Evolutionary conservation across 2,329 filamentous ascomycete species (phyloP).

Genomic region (Claviceps maximensis): DNA sequence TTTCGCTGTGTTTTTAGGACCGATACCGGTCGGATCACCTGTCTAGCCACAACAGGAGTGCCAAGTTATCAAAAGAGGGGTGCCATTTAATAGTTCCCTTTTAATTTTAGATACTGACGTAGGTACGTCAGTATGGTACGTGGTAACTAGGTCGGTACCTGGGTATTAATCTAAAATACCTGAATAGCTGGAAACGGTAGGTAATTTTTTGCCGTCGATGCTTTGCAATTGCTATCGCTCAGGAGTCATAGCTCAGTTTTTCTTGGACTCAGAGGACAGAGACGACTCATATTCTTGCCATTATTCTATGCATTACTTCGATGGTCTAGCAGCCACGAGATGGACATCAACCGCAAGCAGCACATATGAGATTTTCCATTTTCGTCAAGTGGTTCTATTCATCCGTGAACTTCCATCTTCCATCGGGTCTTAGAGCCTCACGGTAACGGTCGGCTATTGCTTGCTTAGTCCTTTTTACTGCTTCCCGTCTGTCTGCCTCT

Average conservation of each 20-base stretch:
- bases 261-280: background rate
- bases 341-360: background rate
- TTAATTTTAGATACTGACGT: background rate
- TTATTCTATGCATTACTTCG: background rate
- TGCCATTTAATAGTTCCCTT: no score
- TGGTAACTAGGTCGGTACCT: no score
- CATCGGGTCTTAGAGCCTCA: constrained; percentile 67
- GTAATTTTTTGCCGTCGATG: no score
- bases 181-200: background rate
- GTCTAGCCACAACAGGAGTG: no score
- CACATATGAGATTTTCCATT: background rate
- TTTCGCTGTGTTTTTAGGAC: no score
- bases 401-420: constrained; percentile 71
- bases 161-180: no score
- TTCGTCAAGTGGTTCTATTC: constrained; percentile 35
- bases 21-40: no score
- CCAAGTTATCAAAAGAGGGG: no score
- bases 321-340: background rate
- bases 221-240: no score
- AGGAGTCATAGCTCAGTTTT: background rate
- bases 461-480: constrained; percentile 47
- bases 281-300: background rate
- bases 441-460: constrained; percentile 60
- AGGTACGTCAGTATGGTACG: no score
- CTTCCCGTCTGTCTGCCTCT: constrained; percentile 49